Evolutionary conservation across 371 early-diverging fungal genomes (phyloP).

Genomic region (Mucor saturninus): DNA sequence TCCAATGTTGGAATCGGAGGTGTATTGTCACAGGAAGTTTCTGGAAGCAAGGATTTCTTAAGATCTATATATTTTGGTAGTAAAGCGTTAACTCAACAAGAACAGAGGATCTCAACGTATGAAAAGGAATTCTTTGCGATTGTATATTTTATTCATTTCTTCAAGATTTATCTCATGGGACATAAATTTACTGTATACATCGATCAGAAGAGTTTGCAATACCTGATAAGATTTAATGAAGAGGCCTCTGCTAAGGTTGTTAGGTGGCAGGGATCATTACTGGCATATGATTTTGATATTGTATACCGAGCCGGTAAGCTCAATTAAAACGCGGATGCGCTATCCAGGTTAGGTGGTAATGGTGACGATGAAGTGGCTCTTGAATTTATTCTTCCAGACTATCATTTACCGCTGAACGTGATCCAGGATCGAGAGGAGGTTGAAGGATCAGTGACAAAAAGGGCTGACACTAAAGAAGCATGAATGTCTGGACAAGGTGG

Average conservation of each 20-base stretch:
- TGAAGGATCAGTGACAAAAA: too few relatives aligned
- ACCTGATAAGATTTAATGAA: background rate
- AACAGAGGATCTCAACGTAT: background rate
- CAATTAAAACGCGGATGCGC: constrained; percentile 18
- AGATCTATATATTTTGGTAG: background rate
- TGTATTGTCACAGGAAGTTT: background rate
- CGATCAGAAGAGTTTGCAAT: too few relatives aligned
- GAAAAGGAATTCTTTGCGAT: constrained; percentile 6
- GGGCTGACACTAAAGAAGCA: too few relatives aligned
- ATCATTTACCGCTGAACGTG: too few relatives aligned
- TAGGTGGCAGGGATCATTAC: constrained; percentile 32
- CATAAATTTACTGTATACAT: background rate
- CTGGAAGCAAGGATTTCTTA: background rate
- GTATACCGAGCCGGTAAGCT: constrained; percentile 23
- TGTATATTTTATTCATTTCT: constrained; percentile 14
- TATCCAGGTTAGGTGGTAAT: background rate
- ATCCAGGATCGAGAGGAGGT: too few relatives aligned
- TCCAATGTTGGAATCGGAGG: background rate
- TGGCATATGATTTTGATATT: constrained; percentile 33
- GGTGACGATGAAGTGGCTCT: too few relatives aligned
- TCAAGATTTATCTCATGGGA: background rate
- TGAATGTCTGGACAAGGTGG: too few relatives aligned
- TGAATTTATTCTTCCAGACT: too few relatives aligned
- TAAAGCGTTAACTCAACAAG: constrained; percentile 1
- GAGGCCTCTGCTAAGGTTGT: constrained; percentile 3